Conservation (phyloP, 148 eudicot genomes). For the Limonium bicolor region DNA sequence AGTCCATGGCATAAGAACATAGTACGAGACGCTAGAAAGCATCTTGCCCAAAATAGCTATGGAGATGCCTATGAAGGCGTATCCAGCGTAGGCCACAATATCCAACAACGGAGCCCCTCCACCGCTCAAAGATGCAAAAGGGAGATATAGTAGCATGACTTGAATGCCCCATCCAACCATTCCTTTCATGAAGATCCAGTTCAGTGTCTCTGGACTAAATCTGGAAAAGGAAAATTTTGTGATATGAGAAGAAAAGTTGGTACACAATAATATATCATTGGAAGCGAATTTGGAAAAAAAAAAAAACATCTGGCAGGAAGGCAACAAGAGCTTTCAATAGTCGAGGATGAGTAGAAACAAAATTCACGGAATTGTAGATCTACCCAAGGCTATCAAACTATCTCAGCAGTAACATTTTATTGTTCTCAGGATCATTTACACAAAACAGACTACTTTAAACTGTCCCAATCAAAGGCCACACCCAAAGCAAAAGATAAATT, state of each 20-base stretch:
- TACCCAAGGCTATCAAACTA: too few species aligned
- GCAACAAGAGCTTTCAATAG: not conserved
- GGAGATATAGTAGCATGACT: constrained; percentile 42
- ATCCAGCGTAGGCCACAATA: constrained; percentile 67
- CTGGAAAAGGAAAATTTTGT: constrained; percentile 11
- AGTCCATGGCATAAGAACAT: constrained; percentile 44
- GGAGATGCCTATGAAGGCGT: constrained; percentile 50
- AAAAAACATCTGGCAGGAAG: not conserved
- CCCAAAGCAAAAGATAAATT: too few species aligned
- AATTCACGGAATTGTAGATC: too few species aligned
- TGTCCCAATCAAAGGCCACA: too few species aligned
- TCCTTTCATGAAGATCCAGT: constrained; percentile 35
- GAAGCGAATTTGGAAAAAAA: not conserved
- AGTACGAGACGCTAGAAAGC: constrained; percentile 36
- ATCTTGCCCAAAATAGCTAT: constrained; percentile 45
- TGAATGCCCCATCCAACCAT: constrained; percentile 33
- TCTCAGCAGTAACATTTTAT: not conserved
- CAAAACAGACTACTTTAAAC: too few species aligned
- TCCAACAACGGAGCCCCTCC: constrained; percentile 74
- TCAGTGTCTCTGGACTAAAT: constrained; percentile 28
- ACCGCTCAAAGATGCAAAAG: constrained; percentile 50
- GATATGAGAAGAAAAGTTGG: not conserved
- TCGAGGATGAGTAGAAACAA: too few species aligned
- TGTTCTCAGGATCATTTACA: too few species aligned
- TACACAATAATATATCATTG: not conserved